phyloP scores from a whole-genome alignment of 2,329 filamentous ascomycete species.

The Sarocladium oryzae region DNA sequence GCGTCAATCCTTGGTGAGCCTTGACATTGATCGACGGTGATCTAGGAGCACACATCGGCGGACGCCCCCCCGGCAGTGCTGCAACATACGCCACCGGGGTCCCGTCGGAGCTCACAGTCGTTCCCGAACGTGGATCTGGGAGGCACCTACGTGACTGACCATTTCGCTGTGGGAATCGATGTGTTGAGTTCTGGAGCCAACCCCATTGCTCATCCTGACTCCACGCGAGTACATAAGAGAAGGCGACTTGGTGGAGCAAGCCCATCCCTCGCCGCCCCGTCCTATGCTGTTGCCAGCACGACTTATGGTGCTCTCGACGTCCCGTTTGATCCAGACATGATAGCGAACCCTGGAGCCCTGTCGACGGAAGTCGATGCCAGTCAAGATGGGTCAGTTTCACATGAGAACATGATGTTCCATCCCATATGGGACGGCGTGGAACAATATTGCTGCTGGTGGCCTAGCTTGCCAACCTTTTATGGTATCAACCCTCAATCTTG shows the following conservation, averaged over 20 bases:
- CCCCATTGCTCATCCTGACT: neutral
- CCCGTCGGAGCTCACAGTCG: neutral
- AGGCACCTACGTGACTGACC: neutral
- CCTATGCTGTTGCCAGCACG: neutral
- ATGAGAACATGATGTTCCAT: too few species aligned
- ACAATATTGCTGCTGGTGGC: slow-evolving; percentile 1
- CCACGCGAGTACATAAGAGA: neutral
- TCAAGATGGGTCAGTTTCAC: neutral
- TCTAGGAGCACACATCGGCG: slow-evolving; percentile 4
- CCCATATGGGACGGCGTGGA: neutral
- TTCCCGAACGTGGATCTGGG: neutral
- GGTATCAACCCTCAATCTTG: neutral
- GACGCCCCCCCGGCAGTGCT: neutral
- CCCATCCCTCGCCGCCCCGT: neutral
- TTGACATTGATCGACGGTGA: neutral
- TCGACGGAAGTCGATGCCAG: neutral
- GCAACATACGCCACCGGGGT: neutral
- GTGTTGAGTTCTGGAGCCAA: neutral
- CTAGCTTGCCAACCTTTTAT: neutral
- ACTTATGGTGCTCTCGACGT: neutral
- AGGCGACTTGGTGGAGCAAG: neutral
- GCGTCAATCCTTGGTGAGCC: neutral
- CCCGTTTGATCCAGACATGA: neutral
- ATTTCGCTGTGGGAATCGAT: neutral
- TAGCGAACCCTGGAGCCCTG: neutral